Evolutionary conservation across 1,284 basidiomycete genomes (phyloP).

Genomic region (Lignosus rhinocerotis): DNA sequence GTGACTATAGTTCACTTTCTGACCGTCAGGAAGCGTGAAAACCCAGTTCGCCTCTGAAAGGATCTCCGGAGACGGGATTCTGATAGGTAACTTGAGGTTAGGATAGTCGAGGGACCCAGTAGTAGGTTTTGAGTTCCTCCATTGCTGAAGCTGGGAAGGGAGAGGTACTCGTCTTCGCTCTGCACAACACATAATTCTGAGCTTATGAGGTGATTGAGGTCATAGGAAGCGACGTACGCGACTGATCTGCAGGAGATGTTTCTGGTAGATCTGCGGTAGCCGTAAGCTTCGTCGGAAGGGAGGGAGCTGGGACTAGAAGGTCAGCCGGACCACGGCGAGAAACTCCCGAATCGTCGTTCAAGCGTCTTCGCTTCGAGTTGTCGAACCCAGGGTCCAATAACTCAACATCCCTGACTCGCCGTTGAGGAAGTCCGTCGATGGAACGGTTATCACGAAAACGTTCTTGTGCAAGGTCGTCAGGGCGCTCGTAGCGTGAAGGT

Average conservation of each 20-base stretch:
- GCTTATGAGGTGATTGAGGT: conserved; percentile 4
- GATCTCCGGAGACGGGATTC: neutral
- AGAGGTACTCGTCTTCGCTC: conserved; percentile 25
- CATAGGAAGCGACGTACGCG: conserved; percentile 41
- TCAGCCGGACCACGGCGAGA: conserved; percentile 24
- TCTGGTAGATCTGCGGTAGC: conserved; percentile 20
- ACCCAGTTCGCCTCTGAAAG: neutral
- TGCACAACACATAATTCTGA: neutral
- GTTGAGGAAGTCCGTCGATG: conserved; percentile 29
- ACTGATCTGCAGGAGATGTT: conserved; percentile 32
- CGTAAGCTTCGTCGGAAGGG: conserved; percentile 23
- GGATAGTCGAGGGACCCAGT: neutral
- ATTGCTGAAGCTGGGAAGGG: conserved; percentile 20
- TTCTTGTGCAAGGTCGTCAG: conserved; percentile 15
- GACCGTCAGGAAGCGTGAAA: neutral
- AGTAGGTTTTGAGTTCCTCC: conserved; percentile 2
- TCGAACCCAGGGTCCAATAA: conserved; percentile 22
- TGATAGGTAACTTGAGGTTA: neutral
- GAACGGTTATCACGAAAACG: conserved; percentile 24
- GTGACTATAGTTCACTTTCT: neutral
- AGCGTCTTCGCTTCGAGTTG: conserved; percentile 36
- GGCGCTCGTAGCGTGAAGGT: conserved; percentile 18
- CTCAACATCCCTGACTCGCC: conserved; percentile 32
- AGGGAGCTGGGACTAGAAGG: conserved; percentile 12
- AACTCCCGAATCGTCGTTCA: conserved; percentile 29